A percentile compares a stretch with the other conserved stretches of the same genome.
Evolutionary conservation across 345 rosid species (phyloP).

Genomic region (Citrus cavaleriei): DNA sequence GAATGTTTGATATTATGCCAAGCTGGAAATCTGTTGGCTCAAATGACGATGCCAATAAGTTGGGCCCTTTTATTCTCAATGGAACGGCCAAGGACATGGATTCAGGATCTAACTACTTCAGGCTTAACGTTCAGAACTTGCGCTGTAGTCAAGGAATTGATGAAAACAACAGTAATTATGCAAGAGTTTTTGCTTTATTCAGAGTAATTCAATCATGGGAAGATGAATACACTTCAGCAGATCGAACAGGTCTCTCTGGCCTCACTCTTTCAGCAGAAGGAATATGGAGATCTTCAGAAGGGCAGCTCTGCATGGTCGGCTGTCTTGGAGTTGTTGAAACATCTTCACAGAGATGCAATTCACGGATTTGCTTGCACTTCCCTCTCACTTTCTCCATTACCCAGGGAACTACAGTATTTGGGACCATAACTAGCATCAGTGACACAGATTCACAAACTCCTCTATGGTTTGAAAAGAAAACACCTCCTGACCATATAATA

Average conservation of each 20-base stretch:
- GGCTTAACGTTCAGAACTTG: neutral
- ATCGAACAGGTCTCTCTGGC: neutral
- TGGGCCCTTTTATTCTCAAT: neutral
- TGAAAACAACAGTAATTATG: neutral
- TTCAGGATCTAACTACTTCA: neutral
- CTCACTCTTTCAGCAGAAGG: constrained; percentile 19
- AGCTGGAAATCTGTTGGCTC: neutral
- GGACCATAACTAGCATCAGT: neutral
- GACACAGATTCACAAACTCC: neutral
- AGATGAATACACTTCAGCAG: neutral
- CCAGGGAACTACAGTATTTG: neutral
- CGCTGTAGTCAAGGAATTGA: neutral
- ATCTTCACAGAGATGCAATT: neutral
- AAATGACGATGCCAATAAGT: neutral
- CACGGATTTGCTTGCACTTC: constrained; percentile 9
- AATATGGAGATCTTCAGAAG: constrained; percentile 13
- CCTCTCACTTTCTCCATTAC: constrained; percentile 10
- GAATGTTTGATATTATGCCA: neutral
- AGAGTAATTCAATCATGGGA: neutral
- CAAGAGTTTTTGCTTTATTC: neutral
- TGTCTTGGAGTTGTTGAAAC: constrained; percentile 1
- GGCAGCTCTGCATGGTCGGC: constrained; percentile 23
- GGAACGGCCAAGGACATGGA: neutral
- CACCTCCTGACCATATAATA: neutral
- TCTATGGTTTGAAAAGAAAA: neutral